A percentile compares a stretch with the other conserved stretches of the same genome.
phyloP scores from a whole-genome alignment of 73 alveolate species.

The Diophrys appendiculata region DNA sequence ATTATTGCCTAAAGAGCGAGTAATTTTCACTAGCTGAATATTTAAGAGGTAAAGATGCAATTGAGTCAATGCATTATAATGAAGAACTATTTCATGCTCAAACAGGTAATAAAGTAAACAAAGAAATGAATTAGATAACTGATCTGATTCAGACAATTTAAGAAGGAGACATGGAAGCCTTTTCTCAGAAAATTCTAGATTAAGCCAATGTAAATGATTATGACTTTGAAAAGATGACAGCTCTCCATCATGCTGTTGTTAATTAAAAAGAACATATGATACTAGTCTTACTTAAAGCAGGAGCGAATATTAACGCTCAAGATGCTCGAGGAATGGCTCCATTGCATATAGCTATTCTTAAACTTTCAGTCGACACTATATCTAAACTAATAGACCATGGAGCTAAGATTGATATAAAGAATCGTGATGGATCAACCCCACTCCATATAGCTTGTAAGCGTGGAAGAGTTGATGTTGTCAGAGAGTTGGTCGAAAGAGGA shows the following conservation, averaged over 20 bases:
- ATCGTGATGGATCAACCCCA: constrained; percentile 16
- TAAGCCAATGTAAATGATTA: constrained; percentile 10
- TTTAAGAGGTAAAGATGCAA: neutral
- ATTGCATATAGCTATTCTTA: constrained; percentile 13
- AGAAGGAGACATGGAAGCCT: neutral
- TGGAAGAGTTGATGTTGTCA: constrained; percentile 4
- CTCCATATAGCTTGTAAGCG: constrained; percentile 9
- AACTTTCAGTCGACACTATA: neutral
- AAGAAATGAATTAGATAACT: neutral
- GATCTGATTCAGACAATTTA: neutral
- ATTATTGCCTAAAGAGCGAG: neutral
- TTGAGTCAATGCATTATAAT: neutral
- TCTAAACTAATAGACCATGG: constrained; percentile 8
- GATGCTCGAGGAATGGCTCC: constrained; percentile 39
- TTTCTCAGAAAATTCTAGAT: neutral
- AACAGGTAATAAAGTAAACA: neutral
- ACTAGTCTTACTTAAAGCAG: constrained; percentile 15
- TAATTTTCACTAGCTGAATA: neutral
- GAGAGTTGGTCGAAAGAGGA: constrained; percentile 8
- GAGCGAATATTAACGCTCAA: constrained; percentile 6
- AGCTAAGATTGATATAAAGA: neutral
- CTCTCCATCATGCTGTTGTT: constrained; percentile 33
- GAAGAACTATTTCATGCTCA: neutral
- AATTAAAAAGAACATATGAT: constrained; percentile 9
- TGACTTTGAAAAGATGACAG: constrained; percentile 20